phyloP scores from a whole-genome alignment of 202 grass and related monocot genomes.

The Brachypodium distachyon region DNA sequence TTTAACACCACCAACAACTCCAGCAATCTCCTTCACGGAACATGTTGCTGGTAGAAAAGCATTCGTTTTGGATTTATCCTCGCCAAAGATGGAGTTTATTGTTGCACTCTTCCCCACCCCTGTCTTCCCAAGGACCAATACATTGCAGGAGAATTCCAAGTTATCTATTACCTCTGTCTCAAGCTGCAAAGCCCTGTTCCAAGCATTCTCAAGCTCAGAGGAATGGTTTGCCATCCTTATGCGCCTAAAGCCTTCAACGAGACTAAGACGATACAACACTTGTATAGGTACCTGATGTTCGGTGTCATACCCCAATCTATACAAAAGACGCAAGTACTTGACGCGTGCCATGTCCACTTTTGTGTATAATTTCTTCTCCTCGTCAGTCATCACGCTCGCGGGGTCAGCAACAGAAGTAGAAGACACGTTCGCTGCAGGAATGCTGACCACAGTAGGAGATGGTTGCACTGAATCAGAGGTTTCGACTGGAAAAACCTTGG shows the following conservation, averaged over 20 bases:
- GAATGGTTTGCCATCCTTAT: slow-evolving; percentile 36
- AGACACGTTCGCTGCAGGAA: neutral
- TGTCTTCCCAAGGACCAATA: slow-evolving; percentile 74
- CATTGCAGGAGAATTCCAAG: slow-evolving; percentile 66
- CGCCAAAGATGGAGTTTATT: slow-evolving; percentile 80
- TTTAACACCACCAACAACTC: slow-evolving; percentile 60
- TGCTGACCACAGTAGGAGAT: neutral
- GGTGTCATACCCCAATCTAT: slow-evolving; percentile 48
- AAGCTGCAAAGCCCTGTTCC: slow-evolving; percentile 64
- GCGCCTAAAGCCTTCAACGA: slow-evolving; percentile 57
- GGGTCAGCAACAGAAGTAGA: slow-evolving; percentile 29
- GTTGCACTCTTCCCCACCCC: slow-evolving; percentile 82
- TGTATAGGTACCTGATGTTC: slow-evolving; percentile 51
- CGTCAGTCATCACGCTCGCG: slow-evolving; percentile 47
- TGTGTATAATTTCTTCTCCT: slow-evolving; percentile 62
- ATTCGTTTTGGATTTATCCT: slow-evolving; percentile 63
- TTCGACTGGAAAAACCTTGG: slow-evolving; percentile 50
- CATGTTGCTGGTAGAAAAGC: slow-evolving; percentile 61
- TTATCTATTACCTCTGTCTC: slow-evolving; percentile 42
- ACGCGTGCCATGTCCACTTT: slow-evolving; percentile 47
- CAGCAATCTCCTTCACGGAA: slow-evolving; percentile 52
- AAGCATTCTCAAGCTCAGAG: slow-evolving; percentile 51
- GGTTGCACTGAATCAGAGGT: slow-evolving; percentile 3
- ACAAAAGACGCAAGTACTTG: slow-evolving; percentile 56
- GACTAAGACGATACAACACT: slow-evolving; percentile 53